Base-by-base conservation (phyloP, 176 grass and related monocot species). In the Phragmites australis region DNA sequence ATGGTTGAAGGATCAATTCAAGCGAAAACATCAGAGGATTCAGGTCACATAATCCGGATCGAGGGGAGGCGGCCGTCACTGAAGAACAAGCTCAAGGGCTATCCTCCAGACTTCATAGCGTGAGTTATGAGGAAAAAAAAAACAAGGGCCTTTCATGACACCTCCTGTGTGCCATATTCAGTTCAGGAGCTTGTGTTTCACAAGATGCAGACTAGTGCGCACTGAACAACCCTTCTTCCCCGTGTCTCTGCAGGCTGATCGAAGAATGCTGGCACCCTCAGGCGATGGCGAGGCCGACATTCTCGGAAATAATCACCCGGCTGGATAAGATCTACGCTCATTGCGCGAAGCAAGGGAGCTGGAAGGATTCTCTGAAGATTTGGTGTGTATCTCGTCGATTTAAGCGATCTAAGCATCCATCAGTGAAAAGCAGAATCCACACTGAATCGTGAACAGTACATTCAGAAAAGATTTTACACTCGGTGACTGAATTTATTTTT, bases 301-400 rank as follows among this genome's bases (percentile, higher is more conserved):
- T 99, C 81, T 95, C 90, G n/a, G 97, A 99, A 74, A 88, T 99
- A 42, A 95, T 99, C 87, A 50, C 91, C 74, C 87, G 97, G 82
- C 81, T 99, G 22, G 97, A 96, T 42, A 99, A 88, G 83, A 88
- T 91, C 73, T 93, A 91, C 58, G 86, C 64, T 8, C 72, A 65
- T 30, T 95, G 88, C 70, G 76, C 82, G n/a, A 95, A 84, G 78
- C 92, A 95, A 10, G 90, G 93, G 12, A 47, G 37, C 4, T 99
- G 97, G 97, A 95, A 95, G 87, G 97, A 95, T 2, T 88, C 97
- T 19, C 83, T 99, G 25, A 99, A 95, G 87, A 70, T 99, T 83
- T 99, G 97, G 97, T 95, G 76, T 32, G 85, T 76, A 85, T 78
- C 82, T 13, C 63, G 23, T 71, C 30, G 47, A 54, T 40, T 37